These are phyloP conservation scores for Yarrowia sp. DNA, from an alignment of 805 yeast genomes.

Conservation along the genomic window DNA sequence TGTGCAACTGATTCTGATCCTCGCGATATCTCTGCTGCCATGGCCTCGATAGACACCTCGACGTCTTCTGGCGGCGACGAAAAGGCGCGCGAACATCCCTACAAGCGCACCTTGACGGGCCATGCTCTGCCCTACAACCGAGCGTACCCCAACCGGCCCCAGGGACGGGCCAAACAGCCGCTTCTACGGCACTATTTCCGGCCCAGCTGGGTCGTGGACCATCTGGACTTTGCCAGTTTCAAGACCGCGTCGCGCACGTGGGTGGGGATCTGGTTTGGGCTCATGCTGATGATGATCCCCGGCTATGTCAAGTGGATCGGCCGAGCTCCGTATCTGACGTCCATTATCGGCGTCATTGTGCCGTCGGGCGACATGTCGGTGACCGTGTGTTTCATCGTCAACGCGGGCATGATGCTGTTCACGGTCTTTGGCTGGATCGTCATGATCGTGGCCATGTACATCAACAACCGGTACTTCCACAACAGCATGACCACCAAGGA, in stretches of 20 bases:
- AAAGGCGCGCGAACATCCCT: slow-evolving; percentile 1
- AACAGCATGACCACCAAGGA: neutral
- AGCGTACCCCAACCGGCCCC: slow-evolving; percentile 17
- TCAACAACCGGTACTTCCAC: slow-evolving; percentile 27
- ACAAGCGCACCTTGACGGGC: slow-evolving; percentile 7
- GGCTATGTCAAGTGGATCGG: slow-evolving; percentile 7
- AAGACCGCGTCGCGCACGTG: slow-evolving; percentile 4
- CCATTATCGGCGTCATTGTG: slow-evolving; percentile 9
- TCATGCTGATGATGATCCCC: slow-evolving; percentile 26
- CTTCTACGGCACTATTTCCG: neutral
- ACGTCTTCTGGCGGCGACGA: slow-evolving; percentile 9
- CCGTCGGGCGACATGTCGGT: slow-evolving; percentile 4
- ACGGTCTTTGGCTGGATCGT: slow-evolving; percentile 6
- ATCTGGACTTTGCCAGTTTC: slow-evolving; percentile 1
- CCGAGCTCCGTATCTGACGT: slow-evolving; percentile 14
- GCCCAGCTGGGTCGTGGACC: slow-evolving; percentile 20
- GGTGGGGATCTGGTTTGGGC: slow-evolving; percentile 11
- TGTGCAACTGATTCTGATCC: neutral
- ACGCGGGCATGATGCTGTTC: slow-evolving; percentile 12
- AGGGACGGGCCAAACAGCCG: neutral
- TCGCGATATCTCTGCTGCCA: neutral
- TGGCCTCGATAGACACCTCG: slow-evolving; percentile 20
- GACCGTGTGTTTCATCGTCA: slow-evolving; percentile 8
- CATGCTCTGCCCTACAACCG: slow-evolving; percentile 8
- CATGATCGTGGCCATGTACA: slow-evolving; percentile 13